Percentiles rank a stretch among this genome's conserved stretches.
phyloP scores from a whole-genome alignment of 352 stramenopile genomes.

The Phytophthora hybrid region DNA sequence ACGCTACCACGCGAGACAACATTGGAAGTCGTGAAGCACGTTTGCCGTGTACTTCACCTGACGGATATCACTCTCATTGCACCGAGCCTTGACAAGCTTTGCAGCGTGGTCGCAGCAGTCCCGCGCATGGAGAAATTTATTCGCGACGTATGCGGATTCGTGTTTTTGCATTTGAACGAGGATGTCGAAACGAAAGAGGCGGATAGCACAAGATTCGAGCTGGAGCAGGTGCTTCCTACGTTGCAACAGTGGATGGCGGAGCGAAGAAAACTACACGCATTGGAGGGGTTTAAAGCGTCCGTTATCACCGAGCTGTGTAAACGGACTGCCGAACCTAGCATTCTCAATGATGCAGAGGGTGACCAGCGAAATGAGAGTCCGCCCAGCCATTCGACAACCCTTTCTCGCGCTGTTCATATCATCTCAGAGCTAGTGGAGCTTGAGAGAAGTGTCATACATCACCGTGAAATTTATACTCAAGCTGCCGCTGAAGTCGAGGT shows the following conservation, averaged over 20 bases:
- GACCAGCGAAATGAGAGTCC: slow-evolving; percentile 12
- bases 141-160: slow-evolving; percentile 81
- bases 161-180: slow-evolving; percentile 60
- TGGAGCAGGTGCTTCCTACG: slow-evolving; percentile 79
- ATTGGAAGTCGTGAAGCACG: slow-evolving; percentile 86
- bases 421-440: slow-evolving; percentile 85
- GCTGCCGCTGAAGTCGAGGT: slow-evolving; percentile 86
- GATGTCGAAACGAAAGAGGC: slow-evolving; percentile 35
- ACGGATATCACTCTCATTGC: slow-evolving; percentile 86
- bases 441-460: slow-evolving; percentile 83
- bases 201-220: slow-evolving; percentile 46
- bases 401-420: slow-evolving; percentile 72
- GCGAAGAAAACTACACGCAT: slow-evolving; percentile 58
- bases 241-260: slow-evolving; percentile 76
- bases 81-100: slow-evolving; percentile 83
- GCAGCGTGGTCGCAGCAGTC: slow-evolving; percentile 79
- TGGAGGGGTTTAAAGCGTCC: slow-evolving; percentile 71
- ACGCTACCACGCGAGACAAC: slow-evolving; percentile 80
- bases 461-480: slow-evolving; percentile 81
- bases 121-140: slow-evolving; percentile 90
- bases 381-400: slow-evolving; percentile 40
- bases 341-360: slow-evolving; percentile 36
- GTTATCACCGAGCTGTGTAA: slow-evolving; percentile 73
- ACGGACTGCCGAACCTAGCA: slow-evolving; percentile 54
- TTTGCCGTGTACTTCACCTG: slow-evolving; percentile 82